These are phyloP conservation scores for Cercophora newfieldiana DNA, from an alignment of 495 filamentous ascomycete genomes.

Conservation along the genomic window DNA sequence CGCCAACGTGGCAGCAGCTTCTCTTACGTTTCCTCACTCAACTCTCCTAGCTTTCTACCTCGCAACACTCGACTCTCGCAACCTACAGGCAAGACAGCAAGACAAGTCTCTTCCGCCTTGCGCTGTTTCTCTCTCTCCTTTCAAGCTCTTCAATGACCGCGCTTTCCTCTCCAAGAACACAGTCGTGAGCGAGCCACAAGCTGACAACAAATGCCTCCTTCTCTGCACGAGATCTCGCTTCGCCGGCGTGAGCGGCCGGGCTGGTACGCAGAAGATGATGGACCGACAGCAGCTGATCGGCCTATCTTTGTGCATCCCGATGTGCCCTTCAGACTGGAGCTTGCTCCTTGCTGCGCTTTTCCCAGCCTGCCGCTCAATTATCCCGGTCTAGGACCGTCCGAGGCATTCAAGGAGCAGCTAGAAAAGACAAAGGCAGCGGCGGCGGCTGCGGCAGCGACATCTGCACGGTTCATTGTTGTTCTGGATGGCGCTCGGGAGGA, in stretches of 20 bases:
- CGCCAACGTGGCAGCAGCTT: too few species aligned
- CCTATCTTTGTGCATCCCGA: conserved; percentile 20
- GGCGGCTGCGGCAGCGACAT: not conserved
- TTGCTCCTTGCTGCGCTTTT: conserved; percentile 24
- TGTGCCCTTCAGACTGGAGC: conserved; percentile 15
- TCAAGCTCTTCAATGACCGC: not conserved
- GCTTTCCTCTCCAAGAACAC: not conserved
- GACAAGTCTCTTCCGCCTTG: too few species aligned
- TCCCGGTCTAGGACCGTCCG: conserved; percentile 20
- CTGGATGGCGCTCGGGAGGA: not conserved
- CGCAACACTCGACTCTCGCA: too few species aligned
- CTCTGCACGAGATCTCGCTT: conserved; percentile 11
- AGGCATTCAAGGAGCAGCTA: conserved; percentile 14
- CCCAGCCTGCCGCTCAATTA: conserved; percentile 24
- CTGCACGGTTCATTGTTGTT: not conserved
- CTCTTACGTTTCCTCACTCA: too few species aligned
- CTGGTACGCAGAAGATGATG: conserved; percentile 21
- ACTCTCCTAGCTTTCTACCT: too few species aligned
- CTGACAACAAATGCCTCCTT: not conserved
- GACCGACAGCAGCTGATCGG: conserved; percentile 11
- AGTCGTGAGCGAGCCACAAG: not conserved
- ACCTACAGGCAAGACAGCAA: too few species aligned
- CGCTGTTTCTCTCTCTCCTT: not conserved
- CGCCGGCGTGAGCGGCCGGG: conserved; percentile 9
- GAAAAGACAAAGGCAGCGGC: not conserved